A percentile compares a stretch with the other conserved stretches of the same genome.
These are phyloP conservation scores for Paramecium primaurelia DNA, from an alignment of 73 alveolate genomes.

Conservation along the genomic window DNA sequence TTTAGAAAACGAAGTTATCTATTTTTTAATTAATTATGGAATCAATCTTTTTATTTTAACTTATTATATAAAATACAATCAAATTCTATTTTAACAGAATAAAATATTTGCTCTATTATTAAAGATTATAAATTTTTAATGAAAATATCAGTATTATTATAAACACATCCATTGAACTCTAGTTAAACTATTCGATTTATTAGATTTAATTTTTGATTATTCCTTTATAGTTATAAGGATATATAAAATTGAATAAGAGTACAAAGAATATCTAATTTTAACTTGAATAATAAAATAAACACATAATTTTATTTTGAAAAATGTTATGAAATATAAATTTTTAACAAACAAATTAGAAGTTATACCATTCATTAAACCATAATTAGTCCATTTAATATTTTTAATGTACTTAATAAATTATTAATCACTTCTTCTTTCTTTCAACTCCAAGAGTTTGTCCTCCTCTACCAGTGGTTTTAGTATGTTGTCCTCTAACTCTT, in stretches of 20 bases:
- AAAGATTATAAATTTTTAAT: background rate
- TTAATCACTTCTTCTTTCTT: slow-evolving; percentile 88
- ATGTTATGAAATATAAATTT: background rate
- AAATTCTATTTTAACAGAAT: background rate
- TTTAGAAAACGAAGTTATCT: background rate
- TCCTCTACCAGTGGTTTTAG: slow-evolving; percentile 99
- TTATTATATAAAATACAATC: background rate
- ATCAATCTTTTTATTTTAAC: no score
- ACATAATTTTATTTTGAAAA: background rate
- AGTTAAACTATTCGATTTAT: no score
- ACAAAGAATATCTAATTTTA: no score
- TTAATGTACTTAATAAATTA: slow-evolving; percentile 10
- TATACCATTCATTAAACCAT: background rate
- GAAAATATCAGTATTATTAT: background rate
- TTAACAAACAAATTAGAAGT: background rate
- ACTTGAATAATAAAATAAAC: background rate
- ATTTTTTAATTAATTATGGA: no score
- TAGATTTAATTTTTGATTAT: no score
- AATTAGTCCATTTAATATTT: slow-evolving; percentile 11
- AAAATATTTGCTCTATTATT: background rate
- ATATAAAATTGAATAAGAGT: no score
- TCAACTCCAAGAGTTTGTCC: slow-evolving; percentile 98
- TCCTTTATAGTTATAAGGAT: no score
- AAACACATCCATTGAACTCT: background rate
- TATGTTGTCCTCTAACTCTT: slow-evolving; percentile 99